phyloP scores from a whole-genome alignment of 306 rosid species.

The Mimosa bimucronata region DNA sequence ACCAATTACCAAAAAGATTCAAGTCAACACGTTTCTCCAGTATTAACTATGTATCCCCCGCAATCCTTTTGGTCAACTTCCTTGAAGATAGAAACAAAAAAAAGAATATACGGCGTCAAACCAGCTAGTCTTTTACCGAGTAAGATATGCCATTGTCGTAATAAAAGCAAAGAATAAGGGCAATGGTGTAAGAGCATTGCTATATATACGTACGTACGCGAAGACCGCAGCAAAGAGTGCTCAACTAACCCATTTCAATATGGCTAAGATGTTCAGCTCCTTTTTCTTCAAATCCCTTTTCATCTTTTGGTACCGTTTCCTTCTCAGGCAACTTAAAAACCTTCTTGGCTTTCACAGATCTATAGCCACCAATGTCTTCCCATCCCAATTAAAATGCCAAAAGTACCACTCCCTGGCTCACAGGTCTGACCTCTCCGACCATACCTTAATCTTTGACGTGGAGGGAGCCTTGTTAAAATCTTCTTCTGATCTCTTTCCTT shows the following conservation, averaged over 20 bases:
- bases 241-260: background rate
- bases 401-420: conserved; percentile 50
- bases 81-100: background rate
- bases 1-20: background rate
- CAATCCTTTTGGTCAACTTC: background rate
- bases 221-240: conserved; percentile 3
- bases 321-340: conserved; percentile 50
- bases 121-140: background rate
- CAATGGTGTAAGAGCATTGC: background rate
- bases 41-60: background rate
- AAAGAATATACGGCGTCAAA: background rate
- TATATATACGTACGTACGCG: conserved; percentile 36
- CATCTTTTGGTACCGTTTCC: conserved; percentile 57
- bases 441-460: conserved; percentile 63
- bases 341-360: conserved; percentile 41
- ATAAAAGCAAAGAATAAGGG: conserved; percentile 41
- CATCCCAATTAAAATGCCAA: conserved; percentile 41
- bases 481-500: conserved; percentile 55
- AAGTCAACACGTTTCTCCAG: background rate
- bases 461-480: conserved; percentile 69
- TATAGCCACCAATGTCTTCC: conserved; percentile 35
- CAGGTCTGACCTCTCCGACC: conserved; percentile 46
- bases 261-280: conserved; percentile 50
- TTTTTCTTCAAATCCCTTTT: conserved; percentile 56
- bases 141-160: conserved; percentile 37